Evolutionary conservation across 2,329 filamentous ascomycete genomes (phyloP), one percentile per base, ranked within the genome.

Genomic region (Colletotrichum scovillei): DNA sequence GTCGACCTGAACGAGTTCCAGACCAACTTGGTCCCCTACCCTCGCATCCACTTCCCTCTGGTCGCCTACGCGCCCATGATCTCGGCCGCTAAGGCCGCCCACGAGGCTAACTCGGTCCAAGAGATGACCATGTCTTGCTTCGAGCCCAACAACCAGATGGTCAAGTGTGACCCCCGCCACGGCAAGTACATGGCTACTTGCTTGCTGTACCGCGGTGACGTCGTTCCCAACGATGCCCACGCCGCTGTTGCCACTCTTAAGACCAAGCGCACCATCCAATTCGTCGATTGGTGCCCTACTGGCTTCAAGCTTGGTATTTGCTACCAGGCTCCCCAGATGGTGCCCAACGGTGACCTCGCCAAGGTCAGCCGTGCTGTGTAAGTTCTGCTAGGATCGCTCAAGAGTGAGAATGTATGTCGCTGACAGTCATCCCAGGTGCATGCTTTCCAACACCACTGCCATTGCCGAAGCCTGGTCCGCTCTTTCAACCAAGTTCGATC

Each of bases 261-360:
- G 94, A 98, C 97, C 86, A 98, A 98, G 94, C 94, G 95, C 81
- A 98, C 97, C 80, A 97, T 99, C 84, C 95, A 98, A 88, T 98
- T 98, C 84, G 97, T 99, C 83, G 97, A 99, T 88, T 99, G 97
- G 97, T 99, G 97, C 92, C 97, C 97, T 75, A 99, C 97, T 86
- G 97, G 97, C 79, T 99, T 99, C 93, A 99, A 99, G 94, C 94
- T 99, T 79, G 97, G 97, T 90, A 99, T 99, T 90, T 98, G 95
- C 94, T 98, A 97, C 92, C 95, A 98, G 90, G 94, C 95, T 82
- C 96, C 96, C 78, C 92, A 97, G 89, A 93, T 94, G 87, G 96
- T 98, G 71, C 97, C 95, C 82, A 97, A 98, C 87, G 96, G 96
- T 81, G 97, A 98, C 83, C 91, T 98, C 76, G 96, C 97, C 86